Base-by-base conservation (phyloP, 2,329 filamentous ascomycete species). In the Hirsutella minnesotensis region DNA sequence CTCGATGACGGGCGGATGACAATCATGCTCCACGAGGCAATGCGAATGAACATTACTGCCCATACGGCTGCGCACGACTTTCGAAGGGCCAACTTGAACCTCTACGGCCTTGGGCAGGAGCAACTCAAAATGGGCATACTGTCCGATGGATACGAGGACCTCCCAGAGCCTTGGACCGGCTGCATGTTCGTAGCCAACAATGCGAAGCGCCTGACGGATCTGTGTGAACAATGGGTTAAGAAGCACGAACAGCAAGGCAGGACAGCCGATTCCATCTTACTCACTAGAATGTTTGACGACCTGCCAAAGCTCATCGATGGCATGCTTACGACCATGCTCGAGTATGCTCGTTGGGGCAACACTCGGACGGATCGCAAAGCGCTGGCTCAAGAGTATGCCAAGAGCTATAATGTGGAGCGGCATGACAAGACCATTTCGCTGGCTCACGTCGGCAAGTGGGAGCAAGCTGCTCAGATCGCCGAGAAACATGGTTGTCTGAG, bases 111-210 rank as follows among this genome's bases (percentile, higher is more conserved):
- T 4, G 70, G 73, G 16, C 65, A 74, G 15, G 83, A 88, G 49
- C 66, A 75, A 41, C 61, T 92, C 27, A 69, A 78, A 39, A 68
- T 81, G 49, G 81, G 82, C 7, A 74, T 86, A 20, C 61, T 86
- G 9, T 64, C 67, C 2, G 65, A 72, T 15, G 75, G 77, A 37
- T 89, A 87, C 54, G 72, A 80, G 18, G 76, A 72, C 10, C 69
- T 95, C 9, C 77, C 83, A 0, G 80, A 86, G 46, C 84, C 89
- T 37, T 98, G 92, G 92, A 95, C 89, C 0, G 88, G 86, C 15
- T 78, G 75, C 50, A 61, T 66, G 36, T 77, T 71, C 48, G 67
- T 80, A 43, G 73, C 77, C 40, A 79, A 79, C 56, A 81, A 80
- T 47, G 54, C 70, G 12, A 75, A 77, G 54, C 75, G 77, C 16